Conservation (phyloP, 2,329 filamentous ascomycete species). For the Ceratocystis lukuohia region DNA sequence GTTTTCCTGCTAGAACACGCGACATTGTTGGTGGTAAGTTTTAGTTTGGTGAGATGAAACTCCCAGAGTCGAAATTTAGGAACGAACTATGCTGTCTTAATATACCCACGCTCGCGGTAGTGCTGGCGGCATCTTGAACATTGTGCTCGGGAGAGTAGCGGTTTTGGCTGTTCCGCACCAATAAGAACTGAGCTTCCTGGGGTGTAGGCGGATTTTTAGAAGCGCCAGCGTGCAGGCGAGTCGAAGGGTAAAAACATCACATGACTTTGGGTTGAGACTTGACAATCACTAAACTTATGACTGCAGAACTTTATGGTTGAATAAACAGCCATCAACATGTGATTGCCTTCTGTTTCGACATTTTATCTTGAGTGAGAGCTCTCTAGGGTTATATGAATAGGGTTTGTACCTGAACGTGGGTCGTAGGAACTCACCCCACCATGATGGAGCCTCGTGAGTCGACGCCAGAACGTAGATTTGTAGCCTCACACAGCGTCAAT, state of each 20-base stretch:
- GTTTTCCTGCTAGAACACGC: conserved; percentile 52
- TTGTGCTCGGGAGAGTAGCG: not conserved
- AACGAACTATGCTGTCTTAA: not conserved
- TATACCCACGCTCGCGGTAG: not conserved
- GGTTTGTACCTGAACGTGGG: not conserved
- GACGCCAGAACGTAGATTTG: not conserved
- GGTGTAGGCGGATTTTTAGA: not conserved
- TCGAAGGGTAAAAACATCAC: not conserved
- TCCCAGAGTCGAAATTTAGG: not conserved
- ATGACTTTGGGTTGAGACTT: not conserved
- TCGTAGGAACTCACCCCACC: conserved; percentile 10
- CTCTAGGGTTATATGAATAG: not conserved
- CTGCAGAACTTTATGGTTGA: not conserved
- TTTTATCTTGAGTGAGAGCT: not conserved
- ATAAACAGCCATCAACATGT: not conserved
- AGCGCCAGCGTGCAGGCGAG: not conserved
- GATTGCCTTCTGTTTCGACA: not conserved
- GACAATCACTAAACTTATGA: not conserved
- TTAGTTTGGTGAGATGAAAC: not conserved
- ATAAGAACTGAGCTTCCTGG: conserved; percentile 10
- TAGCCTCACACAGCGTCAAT: not conserved
- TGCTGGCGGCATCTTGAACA: not conserved
- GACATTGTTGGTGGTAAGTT: conserved; percentile 25
- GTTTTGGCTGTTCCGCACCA: conserved; percentile 9
- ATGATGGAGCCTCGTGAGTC: conserved; percentile 6